These are phyloP conservation scores for Stropharia rugosoannulata DNA, from an alignment of 768 basidiomycete genomes.

Conservation along the genomic window DNA sequence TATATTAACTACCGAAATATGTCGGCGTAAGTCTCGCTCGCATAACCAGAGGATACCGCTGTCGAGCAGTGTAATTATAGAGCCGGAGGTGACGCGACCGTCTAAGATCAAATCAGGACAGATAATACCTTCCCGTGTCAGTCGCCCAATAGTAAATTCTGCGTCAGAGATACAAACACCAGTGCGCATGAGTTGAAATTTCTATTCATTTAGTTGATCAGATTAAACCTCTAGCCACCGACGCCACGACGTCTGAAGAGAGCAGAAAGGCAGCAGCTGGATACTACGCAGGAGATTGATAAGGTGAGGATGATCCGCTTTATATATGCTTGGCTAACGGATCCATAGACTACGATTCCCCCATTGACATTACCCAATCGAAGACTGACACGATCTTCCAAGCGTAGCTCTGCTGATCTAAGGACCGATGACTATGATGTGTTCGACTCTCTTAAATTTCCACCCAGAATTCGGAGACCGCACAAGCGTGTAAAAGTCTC, in stretches of 20 bases:
- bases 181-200: background rate
- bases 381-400: background rate
- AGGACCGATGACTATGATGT: background rate
- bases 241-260: background rate
- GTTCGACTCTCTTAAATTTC: background rate
- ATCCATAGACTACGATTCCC: background rate
- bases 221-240: background rate
- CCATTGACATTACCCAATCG: background rate
- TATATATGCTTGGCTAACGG: background rate
- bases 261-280: background rate
- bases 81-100: background rate
- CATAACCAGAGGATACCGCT: too few relatives aligned
- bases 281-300: background rate
- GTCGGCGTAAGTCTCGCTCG: background rate
- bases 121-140: background rate
- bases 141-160: background rate
- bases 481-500: constrained; percentile 13
- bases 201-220: background rate
- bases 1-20: background rate
- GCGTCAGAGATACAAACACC: background rate
- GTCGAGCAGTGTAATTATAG: background rate
- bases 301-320: background rate
- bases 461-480: background rate
- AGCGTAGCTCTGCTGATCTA: constrained; percentile 2
- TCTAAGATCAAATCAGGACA: background rate